A percentile compares a stretch with the other conserved stretches of the same genome.
Conservation (phyloP, 2,329 filamentous ascomycete species). For the Cladosporium sp. region DNA sequence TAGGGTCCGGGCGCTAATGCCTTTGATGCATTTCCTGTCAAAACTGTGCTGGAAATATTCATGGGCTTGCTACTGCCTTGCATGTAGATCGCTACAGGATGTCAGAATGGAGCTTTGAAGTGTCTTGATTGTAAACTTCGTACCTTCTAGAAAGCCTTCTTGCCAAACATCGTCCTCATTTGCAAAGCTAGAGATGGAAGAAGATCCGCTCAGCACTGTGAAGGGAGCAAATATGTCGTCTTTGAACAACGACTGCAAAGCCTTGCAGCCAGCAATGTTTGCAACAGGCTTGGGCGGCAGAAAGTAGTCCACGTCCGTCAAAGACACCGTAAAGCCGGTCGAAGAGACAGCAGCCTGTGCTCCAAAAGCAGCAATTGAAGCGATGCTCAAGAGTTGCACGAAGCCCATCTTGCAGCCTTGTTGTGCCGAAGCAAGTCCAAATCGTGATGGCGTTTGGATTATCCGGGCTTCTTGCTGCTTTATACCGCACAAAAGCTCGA, state of each 20-base stretch:
- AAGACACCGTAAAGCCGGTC: background rate
- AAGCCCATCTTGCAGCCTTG: background rate
- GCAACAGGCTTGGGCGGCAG: background rate
- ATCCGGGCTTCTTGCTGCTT: background rate
- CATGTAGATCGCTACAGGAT: background rate
- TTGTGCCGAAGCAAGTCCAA: background rate
- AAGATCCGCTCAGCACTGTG: background rate
- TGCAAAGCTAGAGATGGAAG: background rate
- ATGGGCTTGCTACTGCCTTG: background rate
- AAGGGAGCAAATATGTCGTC: background rate
- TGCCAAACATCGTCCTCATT: background rate
- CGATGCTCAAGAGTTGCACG: background rate
- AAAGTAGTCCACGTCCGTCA: background rate
- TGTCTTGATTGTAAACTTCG: too few species aligned
- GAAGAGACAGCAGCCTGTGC: background rate
- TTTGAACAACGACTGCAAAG: background rate
- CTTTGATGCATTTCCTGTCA: background rate
- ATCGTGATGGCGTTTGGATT: background rate
- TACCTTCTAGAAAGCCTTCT: slow-evolving; percentile 2
- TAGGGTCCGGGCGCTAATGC: slow-evolving; percentile 43
- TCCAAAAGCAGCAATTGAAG: background rate
- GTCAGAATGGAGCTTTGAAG: background rate
- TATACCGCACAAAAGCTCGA: background rate
- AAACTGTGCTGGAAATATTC: background rate
- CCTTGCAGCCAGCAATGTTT: background rate